Evolutionary conservation across 495 filamentous ascomycete genomes (phyloP).

Genomic region (Hypoxylon trugodes): DNA sequence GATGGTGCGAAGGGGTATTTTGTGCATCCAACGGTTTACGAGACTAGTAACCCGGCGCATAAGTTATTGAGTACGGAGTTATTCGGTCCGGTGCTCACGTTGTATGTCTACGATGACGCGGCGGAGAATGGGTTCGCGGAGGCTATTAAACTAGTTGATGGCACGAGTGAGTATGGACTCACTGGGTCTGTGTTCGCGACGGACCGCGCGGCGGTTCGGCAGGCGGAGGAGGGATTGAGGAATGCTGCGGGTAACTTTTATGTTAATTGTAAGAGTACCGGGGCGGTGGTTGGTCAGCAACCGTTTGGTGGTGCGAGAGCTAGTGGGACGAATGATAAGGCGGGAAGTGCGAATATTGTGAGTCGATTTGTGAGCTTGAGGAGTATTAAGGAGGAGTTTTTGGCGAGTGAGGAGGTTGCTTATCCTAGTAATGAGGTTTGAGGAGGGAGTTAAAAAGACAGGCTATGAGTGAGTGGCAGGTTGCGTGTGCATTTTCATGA

Average conservation of each 20-base stretch:
- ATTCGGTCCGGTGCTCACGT: conserved; percentile 76
- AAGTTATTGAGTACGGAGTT: conserved; percentile 74
- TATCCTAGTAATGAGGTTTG: conserved; percentile 81
- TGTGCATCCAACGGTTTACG: conserved; percentile 77
- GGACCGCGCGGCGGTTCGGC: conserved; percentile 70
- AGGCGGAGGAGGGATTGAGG: conserved; percentile 76
- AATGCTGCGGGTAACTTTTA: conserved; percentile 90
- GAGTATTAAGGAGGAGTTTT: conserved; percentile 92
- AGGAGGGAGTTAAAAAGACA: background rate
- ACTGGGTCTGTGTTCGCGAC: conserved; percentile 82
- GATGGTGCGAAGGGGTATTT: conserved; percentile 75
- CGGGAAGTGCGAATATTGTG: conserved; percentile 78
- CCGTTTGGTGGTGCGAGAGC: conserved; percentile 87
- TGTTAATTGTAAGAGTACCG: conserved; percentile 92
- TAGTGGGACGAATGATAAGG: conserved; percentile 93
- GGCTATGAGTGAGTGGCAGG: background rate
- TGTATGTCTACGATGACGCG: conserved; percentile 77
- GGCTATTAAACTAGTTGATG: conserved; percentile 66
- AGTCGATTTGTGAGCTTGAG: conserved; percentile 82
- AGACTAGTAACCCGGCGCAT: conserved; percentile 67
- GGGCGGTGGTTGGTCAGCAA: conserved; percentile 91
- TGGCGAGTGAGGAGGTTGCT: conserved; percentile 68
- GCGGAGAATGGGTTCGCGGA: conserved; percentile 58
- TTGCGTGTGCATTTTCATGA: background rate
- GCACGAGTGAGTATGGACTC: conserved; percentile 76